These are phyloP conservation scores for Euphorbia lathyris DNA, from an alignment of 345 rosid genomes.

Conservation along the genomic window DNA sequence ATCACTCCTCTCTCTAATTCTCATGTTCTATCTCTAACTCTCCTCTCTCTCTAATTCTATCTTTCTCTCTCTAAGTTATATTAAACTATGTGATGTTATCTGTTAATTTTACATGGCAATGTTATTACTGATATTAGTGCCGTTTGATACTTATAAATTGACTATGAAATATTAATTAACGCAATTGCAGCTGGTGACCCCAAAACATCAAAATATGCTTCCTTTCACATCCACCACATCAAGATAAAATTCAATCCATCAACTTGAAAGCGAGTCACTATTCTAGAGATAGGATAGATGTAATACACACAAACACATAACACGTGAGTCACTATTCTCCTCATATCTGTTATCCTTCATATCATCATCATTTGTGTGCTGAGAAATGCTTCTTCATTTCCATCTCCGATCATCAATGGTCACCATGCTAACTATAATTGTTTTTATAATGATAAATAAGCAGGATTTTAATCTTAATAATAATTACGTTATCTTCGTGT, in stretches of 20 bases:
- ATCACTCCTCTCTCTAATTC: too few species aligned
- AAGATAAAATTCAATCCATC: constrained; percentile 17
- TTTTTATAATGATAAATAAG: too few species aligned
- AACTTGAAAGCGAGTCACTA: constrained; percentile 18
- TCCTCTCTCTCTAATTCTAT: too few species aligned
- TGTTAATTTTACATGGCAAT: not conserved
- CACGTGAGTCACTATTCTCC: not conserved
- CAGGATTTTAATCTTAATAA: too few species aligned
- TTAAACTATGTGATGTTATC: not conserved
- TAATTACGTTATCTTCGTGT: too few species aligned
- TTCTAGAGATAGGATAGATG: constrained; percentile 25
- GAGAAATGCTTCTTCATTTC: not conserved
- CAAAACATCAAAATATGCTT: constrained; percentile 75
- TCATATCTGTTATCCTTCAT: not conserved
- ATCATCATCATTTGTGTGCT: not conserved
- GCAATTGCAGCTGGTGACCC: constrained; percentile 49
- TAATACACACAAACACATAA: not conserved
- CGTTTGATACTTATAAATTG: not conserved
- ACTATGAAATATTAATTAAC: constrained; percentile 1
- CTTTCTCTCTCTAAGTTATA: too few species aligned
- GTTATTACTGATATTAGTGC: not conserved
- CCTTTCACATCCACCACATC: constrained; percentile 32
- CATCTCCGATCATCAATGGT: too few species aligned
- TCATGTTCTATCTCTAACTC: too few species aligned
- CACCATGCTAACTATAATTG: too few species aligned